These are phyloP conservation scores for Croton laevigatus DNA, from an alignment of 441 rosid genomes.

Conservation along the genomic window DNA sequence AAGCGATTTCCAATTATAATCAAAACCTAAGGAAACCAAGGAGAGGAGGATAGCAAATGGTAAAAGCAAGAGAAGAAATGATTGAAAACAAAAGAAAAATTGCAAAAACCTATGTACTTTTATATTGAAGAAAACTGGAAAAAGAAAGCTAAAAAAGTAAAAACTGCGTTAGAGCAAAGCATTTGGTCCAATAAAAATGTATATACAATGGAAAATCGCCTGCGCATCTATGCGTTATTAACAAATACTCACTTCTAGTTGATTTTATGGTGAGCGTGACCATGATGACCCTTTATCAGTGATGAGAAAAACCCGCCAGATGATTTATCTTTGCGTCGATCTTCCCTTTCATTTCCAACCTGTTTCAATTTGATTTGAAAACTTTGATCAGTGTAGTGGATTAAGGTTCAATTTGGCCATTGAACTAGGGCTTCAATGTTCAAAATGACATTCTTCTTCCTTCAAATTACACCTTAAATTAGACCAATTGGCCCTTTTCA, in stretches of 20 bases:
- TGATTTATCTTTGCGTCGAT: conserved; percentile 44
- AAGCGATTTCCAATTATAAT: neutral
- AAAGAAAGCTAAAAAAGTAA: neutral
- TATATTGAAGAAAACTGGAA: conserved; percentile 4
- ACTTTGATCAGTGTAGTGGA: conserved; percentile 2
- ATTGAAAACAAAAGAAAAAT: neutral
- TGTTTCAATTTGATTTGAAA: conserved; percentile 30
- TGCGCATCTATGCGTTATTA: conserved; percentile 26
- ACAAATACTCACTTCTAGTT: conserved; percentile 19
- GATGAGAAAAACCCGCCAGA: conserved; percentile 46
- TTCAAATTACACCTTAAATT: too few relatives aligned
- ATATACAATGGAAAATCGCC: conserved; percentile 21
- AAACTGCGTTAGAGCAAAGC: conserved; percentile 16
- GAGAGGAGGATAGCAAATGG: neutral
- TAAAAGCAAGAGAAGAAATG: neutral
- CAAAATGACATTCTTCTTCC: too few relatives aligned
- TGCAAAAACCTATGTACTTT: neutral
- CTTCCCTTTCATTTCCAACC: conserved; percentile 56
- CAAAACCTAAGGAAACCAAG: neutral
- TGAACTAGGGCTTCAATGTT: too few relatives aligned
- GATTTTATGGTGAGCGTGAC: conserved; percentile 30
- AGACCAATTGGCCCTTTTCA: too few relatives aligned
- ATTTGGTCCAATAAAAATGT: conserved; percentile 33
- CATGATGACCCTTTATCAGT: conserved; percentile 37
- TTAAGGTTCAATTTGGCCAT: neutral